A percentile compares a stretch with the other conserved stretches of the same genome.
These are phyloP conservation scores for Metarhizium humberi DNA, from an alignment of 2,329 filamentous ascomycete genomes.

Conservation along the genomic window DNA sequence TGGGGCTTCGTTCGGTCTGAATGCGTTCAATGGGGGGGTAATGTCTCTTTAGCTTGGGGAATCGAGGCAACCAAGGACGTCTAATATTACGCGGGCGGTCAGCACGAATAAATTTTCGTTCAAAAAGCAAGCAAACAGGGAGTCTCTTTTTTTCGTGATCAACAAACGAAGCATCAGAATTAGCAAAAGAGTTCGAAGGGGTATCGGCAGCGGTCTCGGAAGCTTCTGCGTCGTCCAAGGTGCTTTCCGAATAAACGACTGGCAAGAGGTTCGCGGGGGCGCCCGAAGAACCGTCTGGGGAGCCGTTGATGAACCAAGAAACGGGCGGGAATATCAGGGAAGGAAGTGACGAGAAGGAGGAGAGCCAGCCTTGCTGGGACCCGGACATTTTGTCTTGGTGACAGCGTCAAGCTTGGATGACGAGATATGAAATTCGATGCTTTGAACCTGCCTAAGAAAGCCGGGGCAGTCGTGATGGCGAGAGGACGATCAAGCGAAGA, in stretches of 20 bases:
- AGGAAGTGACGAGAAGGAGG: not conserved
- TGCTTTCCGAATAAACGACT: too few species aligned
- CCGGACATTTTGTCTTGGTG: constrained; percentile 1
- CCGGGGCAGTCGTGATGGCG: not conserved
- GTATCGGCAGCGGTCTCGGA: too few species aligned
- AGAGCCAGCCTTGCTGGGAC: not conserved
- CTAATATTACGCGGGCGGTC: constrained; percentile 4
- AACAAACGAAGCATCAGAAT: not conserved
- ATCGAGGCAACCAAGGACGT: constrained; percentile 4
- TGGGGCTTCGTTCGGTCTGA: not conserved
- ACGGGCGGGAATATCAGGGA: not conserved
- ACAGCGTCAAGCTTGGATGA: not conserved
- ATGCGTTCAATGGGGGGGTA: not conserved
- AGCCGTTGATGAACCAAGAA: not conserved
- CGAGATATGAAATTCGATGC: not conserved
- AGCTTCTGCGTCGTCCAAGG: too few species aligned
- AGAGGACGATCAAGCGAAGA: not conserved
- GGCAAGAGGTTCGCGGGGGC: not conserved
- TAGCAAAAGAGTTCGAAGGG: not conserved
- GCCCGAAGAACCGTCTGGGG: not conserved
- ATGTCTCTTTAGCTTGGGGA: not conserved
- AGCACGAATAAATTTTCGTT: not conserved
- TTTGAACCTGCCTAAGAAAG: not conserved
- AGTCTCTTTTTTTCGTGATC: not conserved
- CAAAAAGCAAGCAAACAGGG: not conserved